These are phyloP conservation scores for Fusarium anthophilum DNA, from an alignment of 2,329 filamentous ascomycete species.

Conservation along the genomic window DNA sequence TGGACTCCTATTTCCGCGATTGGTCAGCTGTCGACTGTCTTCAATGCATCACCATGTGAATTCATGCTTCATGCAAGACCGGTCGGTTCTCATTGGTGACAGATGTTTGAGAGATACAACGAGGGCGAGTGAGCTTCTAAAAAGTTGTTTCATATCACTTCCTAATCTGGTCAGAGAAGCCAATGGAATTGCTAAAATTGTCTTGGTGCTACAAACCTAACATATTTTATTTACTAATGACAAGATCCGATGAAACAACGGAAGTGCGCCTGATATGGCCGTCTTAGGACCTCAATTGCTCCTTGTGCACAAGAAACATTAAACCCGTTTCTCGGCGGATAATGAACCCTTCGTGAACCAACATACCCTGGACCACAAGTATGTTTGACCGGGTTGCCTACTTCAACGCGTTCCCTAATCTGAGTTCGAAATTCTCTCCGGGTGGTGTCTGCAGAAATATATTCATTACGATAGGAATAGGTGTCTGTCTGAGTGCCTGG, in stretches of 20 bases:
- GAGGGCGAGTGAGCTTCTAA: not conserved
- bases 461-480: not conserved
- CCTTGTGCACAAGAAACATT: not conserved
- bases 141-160: not conserved
- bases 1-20: not conserved
- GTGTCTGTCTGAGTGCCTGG: not conserved
- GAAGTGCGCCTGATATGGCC: not conserved
- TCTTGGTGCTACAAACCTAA: not conserved
- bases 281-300: not conserved
- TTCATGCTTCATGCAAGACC: not conserved
- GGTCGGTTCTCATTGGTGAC: not conserved
- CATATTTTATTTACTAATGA: not conserved
- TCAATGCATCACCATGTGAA: constrained; percentile 1
- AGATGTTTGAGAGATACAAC: not conserved
- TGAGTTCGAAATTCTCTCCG: not conserved
- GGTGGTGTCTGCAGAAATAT: not conserved
- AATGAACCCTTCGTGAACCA: too few species aligned
- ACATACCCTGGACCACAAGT: not conserved
- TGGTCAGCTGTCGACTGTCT: constrained; percentile 3
- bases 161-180: not conserved
- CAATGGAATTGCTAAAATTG: not conserved
- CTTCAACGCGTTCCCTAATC: not conserved
- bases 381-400: not conserved
- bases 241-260: not conserved
- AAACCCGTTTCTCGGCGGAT: too few species aligned